A percentile compares a stretch with the other conserved stretches of the same genome.
phyloP scores from a whole-genome alignment of 2,329 filamentous ascomycete genomes.

The Cladosporium sphaerospermum region DNA sequence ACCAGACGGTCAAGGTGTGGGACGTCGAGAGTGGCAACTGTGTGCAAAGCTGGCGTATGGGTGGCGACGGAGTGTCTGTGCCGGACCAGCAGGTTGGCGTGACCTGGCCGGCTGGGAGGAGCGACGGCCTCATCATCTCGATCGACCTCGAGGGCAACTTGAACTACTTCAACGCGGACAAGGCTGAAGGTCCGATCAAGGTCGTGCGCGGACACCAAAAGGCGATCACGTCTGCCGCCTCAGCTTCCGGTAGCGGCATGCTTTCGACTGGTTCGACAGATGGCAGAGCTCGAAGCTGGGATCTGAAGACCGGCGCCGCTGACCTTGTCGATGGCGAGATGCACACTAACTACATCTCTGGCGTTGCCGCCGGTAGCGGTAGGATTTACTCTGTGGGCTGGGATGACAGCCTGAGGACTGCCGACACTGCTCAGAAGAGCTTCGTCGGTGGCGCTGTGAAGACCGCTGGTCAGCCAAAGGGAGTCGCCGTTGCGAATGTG shows the following conservation, averaged over 20 bases:
- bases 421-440: conserved; percentile 67
- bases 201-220: conserved; percentile 86
- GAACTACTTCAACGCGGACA: conserved; percentile 75
- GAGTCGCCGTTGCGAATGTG: conserved; percentile 54
- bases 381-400: conserved; percentile 81
- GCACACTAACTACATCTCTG: conserved; percentile 80
- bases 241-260: conserved; percentile 52
- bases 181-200: conserved; percentile 60
- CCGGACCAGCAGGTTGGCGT: conserved; percentile 90
- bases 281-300: conserved; percentile 79
- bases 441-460: conserved; percentile 65
- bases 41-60: conserved; percentile 78
- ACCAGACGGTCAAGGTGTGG: conserved; percentile 94
- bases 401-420: conserved; percentile 82
- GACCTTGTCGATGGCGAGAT: conserved; percentile 68
- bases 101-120: conserved; percentile 76
- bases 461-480: conserved; percentile 75
- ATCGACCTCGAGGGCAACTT: conserved; percentile 83
- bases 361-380: conserved; percentile 54
- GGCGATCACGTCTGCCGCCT: conserved; percentile 71
- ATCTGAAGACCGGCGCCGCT: conserved; percentile 62
- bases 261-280: conserved; percentile 91
- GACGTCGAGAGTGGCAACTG: conserved; percentile 73
- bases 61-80: conserved; percentile 67
- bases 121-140: conserved; percentile 82